A percentile compares a stretch with the other conserved stretches of the same genome.
Evolutionary conservation across 805 yeast species (phyloP).

Genomic region (Saccharomycopsis synnaedendra): DNA sequence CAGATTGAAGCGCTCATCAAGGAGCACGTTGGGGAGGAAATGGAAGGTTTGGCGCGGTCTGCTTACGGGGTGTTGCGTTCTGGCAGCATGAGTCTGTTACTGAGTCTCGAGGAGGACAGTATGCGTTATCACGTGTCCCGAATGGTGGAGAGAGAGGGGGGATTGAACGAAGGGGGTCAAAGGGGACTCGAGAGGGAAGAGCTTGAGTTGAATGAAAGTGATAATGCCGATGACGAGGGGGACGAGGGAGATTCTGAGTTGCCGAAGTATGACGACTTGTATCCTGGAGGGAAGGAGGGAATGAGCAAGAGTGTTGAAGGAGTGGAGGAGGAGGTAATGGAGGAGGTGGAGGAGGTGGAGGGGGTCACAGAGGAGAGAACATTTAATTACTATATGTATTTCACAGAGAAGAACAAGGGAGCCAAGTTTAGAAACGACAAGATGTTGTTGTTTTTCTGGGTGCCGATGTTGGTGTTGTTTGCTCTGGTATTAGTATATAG

Average conservation of each 20-base stretch:
- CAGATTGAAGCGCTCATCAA: conserved; percentile 22
- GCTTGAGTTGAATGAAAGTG: conserved; percentile 10
- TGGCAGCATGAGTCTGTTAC: conserved; percentile 12
- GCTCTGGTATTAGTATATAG: conserved; percentile 33
- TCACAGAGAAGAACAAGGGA: conserved; percentile 22
- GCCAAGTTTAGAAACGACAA: conserved; percentile 54
- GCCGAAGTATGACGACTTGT: conserved; percentile 23
- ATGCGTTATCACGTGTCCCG: conserved; percentile 25
- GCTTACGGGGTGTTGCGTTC: conserved; percentile 1
- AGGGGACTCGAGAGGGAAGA: conserved; percentile 17
- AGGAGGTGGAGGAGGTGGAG: not conserved
- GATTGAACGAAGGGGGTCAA: conserved; percentile 17
- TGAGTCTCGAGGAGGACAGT: conserved; percentile 19
- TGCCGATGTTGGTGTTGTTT: conserved; percentile 58
- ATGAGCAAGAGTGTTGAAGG: not conserved
- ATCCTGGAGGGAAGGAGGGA: not conserved
- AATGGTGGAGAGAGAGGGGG: conserved; percentile 21
- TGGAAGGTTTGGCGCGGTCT: not conserved
- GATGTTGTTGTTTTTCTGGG: conserved; percentile 84
- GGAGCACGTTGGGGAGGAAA: not conserved
- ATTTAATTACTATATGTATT: conserved; percentile 18
- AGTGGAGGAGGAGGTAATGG: conserved; percentile 6
- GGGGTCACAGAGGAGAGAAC: conserved; percentile 21
- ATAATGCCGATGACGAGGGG: conserved; percentile 7
- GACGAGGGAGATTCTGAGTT: conserved; percentile 14